phyloP scores from a whole-genome alignment of 2,329 filamentous ascomycete genomes.

The Microcyclospora tardicrescens region DNA sequence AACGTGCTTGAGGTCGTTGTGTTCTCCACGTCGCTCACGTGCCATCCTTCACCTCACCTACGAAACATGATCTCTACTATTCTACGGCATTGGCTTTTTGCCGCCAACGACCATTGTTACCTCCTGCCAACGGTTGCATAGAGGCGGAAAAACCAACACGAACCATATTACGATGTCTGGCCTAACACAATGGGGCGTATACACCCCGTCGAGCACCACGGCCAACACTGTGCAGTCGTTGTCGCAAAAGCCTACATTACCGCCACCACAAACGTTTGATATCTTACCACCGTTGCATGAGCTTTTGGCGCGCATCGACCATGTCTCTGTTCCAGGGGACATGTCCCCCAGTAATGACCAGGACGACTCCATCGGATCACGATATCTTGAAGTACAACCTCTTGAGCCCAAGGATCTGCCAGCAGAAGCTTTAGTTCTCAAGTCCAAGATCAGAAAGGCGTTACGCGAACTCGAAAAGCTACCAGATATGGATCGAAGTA shows the following conservation, averaged over 20 bases:
- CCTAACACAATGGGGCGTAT: no score
- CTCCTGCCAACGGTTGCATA: no score
- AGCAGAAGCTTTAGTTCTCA: slow-evolving; percentile 63
- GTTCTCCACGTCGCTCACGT: no score
- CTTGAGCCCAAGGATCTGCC: slow-evolving; percentile 64
- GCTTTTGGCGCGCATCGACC: slow-evolving; percentile 56
- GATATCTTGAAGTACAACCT: slow-evolving; percentile 26
- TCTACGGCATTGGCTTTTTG: no score
- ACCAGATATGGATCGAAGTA: slow-evolving; percentile 55
- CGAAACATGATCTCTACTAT: no score
- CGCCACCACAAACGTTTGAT: slow-evolving; percentile 74
- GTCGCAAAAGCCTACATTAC: slow-evolving; percentile 31
- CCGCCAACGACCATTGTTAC: no score
- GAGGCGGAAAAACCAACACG: no score
- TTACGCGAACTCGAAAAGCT: slow-evolving; percentile 51
- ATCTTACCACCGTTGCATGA: slow-evolving; percentile 69
- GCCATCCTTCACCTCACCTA: no score
- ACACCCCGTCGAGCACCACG: background rate
- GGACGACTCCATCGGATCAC: slow-evolving; percentile 21
- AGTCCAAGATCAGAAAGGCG: slow-evolving; percentile 65
- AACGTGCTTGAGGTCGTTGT: no score
- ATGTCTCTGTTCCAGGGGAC: slow-evolving; percentile 2
- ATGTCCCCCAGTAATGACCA: slow-evolving; percentile 11
- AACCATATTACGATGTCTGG: no score
- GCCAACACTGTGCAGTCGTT: background rate